Conservation (phyloP, 2,329 filamentous ascomycete genomes). For the Arthroderma uncinatum region DNA sequence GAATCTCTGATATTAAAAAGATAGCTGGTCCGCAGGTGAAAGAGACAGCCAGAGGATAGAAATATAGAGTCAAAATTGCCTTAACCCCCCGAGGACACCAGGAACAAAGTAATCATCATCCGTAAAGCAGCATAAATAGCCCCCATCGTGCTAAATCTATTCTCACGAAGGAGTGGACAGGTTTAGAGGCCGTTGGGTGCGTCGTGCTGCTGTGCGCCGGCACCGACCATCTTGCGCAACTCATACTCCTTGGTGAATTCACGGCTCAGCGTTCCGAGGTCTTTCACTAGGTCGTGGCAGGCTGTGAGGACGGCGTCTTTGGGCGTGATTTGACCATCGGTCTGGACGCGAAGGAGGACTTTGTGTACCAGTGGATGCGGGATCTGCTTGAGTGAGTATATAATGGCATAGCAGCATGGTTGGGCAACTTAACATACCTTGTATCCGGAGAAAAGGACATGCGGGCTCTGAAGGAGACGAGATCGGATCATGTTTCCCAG, state of each 20-base stretch:
- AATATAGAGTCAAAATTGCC: background rate
- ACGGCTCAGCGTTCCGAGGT: slow-evolving; percentile 66
- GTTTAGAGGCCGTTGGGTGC: slow-evolving; percentile 14
- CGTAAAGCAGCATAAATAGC: background rate
- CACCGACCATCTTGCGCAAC: slow-evolving; percentile 70
- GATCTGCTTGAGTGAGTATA: slow-evolving; percentile 21
- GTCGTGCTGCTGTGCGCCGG: slow-evolving; percentile 41
- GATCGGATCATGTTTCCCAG: slow-evolving; percentile 80
- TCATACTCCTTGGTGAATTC: slow-evolving; percentile 92
- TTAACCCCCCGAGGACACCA: background rate
- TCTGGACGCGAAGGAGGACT: slow-evolving; percentile 74
- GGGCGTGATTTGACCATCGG: slow-evolving; percentile 77
- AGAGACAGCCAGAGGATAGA: background rate
- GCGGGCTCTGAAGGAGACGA: slow-evolving; percentile 70
- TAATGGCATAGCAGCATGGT: slow-evolving; percentile 26
- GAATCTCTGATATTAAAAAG: background rate
- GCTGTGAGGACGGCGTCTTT: slow-evolving; percentile 74
- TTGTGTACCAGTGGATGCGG: slow-evolving; percentile 38
- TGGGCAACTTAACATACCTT: slow-evolving; percentile 49
- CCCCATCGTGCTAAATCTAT: no score
- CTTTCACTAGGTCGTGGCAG: slow-evolving; percentile 70
- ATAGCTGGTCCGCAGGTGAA: background rate
- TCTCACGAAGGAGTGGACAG: background rate
- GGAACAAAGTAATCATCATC: background rate
- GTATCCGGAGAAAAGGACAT: slow-evolving; percentile 86